These are phyloP conservation scores for Colletotrichum phormii DNA, from an alignment of 2,329 filamentous ascomycete species.

Conservation along the genomic window DNA sequence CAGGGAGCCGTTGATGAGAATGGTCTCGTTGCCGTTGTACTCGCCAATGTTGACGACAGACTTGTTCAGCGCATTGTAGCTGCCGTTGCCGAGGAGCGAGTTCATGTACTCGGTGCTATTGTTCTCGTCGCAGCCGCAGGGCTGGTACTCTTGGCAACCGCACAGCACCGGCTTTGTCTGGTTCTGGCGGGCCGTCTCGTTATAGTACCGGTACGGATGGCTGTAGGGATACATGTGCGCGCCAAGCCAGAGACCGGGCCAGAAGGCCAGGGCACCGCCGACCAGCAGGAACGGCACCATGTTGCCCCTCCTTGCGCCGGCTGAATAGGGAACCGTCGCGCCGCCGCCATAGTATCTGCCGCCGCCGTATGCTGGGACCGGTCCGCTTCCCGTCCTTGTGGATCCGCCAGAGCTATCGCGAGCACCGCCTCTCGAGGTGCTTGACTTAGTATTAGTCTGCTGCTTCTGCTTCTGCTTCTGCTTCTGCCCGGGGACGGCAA, in stretches of 20 bases:
- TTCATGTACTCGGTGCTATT: constrained; percentile 62
- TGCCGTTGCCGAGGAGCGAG: constrained; percentile 73
- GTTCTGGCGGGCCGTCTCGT: constrained; percentile 58
- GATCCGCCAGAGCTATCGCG: constrained; percentile 57
- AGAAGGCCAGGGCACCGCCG: constrained; percentile 63
- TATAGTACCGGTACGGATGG: constrained; percentile 67
- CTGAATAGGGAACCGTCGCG: constrained; percentile 67
- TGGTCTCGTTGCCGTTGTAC: constrained; percentile 63
- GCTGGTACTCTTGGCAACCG: constrained; percentile 64
- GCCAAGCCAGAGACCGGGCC: constrained; percentile 72
- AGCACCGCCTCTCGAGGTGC: constrained; percentile 19
- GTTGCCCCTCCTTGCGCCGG: constrained; percentile 54
- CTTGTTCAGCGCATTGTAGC: constrained; percentile 64
- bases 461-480: not conserved
- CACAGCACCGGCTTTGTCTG: constrained; percentile 72
- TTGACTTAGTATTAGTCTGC: not conserved
- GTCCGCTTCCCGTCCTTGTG: constrained; percentile 69
- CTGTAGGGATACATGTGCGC: constrained; percentile 66
- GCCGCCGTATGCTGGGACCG: constrained; percentile 68
- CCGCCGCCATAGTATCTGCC: constrained; percentile 77
- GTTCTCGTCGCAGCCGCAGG: constrained; percentile 65
- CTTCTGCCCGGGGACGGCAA: not conserved
- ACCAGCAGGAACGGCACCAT: constrained; percentile 64
- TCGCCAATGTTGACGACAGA: constrained; percentile 69
- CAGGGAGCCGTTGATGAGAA: constrained; percentile 82